Evolutionary conservation across 768 basidiomycete genomes (phyloP).

Genomic region (Tylopilus felleus): DNA sequence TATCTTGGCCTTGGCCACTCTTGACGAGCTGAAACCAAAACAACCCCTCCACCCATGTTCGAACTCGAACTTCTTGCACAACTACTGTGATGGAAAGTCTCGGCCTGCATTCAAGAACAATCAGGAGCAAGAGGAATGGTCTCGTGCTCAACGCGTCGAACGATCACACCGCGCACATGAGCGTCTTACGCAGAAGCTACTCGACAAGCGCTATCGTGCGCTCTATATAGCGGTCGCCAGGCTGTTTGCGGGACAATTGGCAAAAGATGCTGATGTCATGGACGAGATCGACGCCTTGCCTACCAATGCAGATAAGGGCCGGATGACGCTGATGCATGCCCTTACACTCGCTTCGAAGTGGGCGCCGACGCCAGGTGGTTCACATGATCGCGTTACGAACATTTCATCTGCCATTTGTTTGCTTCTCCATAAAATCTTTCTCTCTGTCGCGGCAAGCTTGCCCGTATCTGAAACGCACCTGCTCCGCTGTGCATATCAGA

Average conservation of each 20-base stretch:
- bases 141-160: conserved; percentile 17
- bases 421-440: conserved; percentile 40
- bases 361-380: conserved; percentile 57
- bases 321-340: conserved; percentile 3
- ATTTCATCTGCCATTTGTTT: conserved; percentile 58
- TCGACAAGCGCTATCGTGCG: conserved; percentile 51
- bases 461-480: conserved; percentile 36
- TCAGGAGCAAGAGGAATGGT: conserved; percentile 24
- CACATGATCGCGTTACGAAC: conserved; percentile 61
- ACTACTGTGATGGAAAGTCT: conserved; percentile 12
- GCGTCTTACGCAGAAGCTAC: conserved; percentile 40
- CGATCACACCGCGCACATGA: conserved; percentile 30
- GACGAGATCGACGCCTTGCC: conserved; percentile 35
- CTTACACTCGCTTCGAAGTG: conserved; percentile 68
- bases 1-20: conserved; percentile 57
- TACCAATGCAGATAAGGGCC: conserved; percentile 23
- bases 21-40: conserved; percentile 42
- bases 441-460: conserved; percentile 26
- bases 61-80: conserved; percentile 28
- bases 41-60: conserved; percentile 3
- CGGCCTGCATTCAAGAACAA: conserved; percentile 27
- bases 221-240: conserved; percentile 62
- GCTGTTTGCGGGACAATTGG: conserved; percentile 53
- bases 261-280: conserved; percentile 45
- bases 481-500: conserved; percentile 56